Conservation (phyloP, 805 yeast species). For the Pichia manshurica region DNA sequence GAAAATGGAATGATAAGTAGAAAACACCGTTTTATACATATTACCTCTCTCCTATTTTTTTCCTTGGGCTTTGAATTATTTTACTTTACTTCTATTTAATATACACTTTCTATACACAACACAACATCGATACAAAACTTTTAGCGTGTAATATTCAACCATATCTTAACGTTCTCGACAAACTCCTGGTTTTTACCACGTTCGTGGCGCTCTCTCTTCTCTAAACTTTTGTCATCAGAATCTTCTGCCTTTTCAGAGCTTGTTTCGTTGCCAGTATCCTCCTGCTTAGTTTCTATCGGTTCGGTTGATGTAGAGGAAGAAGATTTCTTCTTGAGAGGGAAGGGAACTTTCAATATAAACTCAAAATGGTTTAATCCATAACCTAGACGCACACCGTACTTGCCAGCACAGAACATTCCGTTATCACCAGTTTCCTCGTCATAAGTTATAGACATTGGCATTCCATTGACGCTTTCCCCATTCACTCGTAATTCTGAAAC, state of each 20-base stretch:
- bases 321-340: slow-evolving; percentile 12
- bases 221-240: background rate
- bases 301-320: background rate
- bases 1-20: too few relatives aligned
- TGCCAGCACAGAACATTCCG: slow-evolving; percentile 28
- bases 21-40: background rate
- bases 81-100: background rate
- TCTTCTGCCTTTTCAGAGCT: background rate
- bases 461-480: slow-evolving; percentile 39
- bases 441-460: slow-evolving; percentile 37
- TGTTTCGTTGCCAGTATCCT: background rate
- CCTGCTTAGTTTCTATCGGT: background rate
- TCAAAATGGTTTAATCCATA: slow-evolving; percentile 42
- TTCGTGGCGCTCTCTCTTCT: slow-evolving; percentile 4
- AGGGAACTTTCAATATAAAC: slow-evolving; percentile 30
- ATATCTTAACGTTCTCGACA: slow-evolving; percentile 32
- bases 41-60: background rate
- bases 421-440: slow-evolving; percentile 18
- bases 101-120: slow-evolving; percentile 4
- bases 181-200: slow-evolving; percentile 8
- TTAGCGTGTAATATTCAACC: slow-evolving; percentile 36
- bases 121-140: background rate
- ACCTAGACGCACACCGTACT: slow-evolving; percentile 32
- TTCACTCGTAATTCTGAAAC: slow-evolving; percentile 36
- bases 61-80: background rate